Percentiles rank a stretch among this genome's conserved stretches.
These are phyloP conservation scores for Stropharia rugosoannulata DNA, from an alignment of 768 basidiomycete species.

Conservation along the genomic window DNA sequence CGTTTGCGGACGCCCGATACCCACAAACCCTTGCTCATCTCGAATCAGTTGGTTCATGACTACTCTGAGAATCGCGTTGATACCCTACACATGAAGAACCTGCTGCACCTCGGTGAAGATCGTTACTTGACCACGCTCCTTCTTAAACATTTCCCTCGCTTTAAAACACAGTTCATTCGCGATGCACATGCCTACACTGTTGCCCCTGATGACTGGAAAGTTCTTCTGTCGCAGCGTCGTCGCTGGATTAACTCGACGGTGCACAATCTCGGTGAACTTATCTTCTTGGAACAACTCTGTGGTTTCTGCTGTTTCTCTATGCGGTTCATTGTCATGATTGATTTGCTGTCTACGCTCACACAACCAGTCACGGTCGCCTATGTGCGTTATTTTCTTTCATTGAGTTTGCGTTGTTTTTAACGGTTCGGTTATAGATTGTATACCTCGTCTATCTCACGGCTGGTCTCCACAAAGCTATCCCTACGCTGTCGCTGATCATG, in stretches of 20 bases:
- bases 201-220: conserved; percentile 94
- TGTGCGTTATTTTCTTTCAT: conserved; percentile 47
- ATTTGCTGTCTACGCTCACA: conserved; percentile 83
- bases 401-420: background rate
- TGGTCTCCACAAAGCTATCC: conserved; percentile 65
- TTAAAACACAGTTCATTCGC: conserved; percentile 94
- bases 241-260: conserved; percentile 99
- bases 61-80: conserved; percentile 97
- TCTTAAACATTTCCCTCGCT: conserved; percentile 91
- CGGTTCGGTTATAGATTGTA: conserved; percentile 54
- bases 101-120: conserved; percentile 98
- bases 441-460: conserved; percentile 85
- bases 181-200: conserved; percentile 95
- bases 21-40: conserved; percentile 91
- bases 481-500: conserved; percentile 85
- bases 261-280: conserved; percentile 91
- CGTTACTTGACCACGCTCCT: conserved; percentile 95
- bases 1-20: conserved; percentile 93
- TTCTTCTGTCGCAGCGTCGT: conserved; percentile 92
- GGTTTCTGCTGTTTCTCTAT: conserved; percentile 99
- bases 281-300: conserved; percentile 89
- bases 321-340: conserved; percentile 98
- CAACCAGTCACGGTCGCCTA: conserved; percentile 89
- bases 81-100: conserved; percentile 98
- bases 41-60: conserved; percentile 86